Evolutionary conservation across 2,329 filamentous ascomycete genomes (phyloP).

Genomic region (Claviceps pazoutovae): DNA sequence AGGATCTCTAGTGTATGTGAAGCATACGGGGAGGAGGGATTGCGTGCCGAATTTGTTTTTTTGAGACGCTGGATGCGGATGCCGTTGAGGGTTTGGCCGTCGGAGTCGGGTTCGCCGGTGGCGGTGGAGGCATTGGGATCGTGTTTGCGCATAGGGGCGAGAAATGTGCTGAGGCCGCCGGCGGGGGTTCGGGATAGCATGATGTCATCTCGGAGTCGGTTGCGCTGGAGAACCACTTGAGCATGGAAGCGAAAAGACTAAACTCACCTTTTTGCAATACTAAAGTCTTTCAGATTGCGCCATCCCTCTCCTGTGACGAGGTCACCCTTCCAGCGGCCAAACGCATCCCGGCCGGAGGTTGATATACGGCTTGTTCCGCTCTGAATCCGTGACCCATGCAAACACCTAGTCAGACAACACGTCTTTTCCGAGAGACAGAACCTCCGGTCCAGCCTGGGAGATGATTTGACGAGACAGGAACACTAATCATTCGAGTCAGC

Average conservation of each 20-base stretch:
- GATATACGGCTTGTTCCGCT: conserved; percentile 49
- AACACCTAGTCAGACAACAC: conserved; percentile 42
- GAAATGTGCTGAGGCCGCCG: conserved; percentile 45
- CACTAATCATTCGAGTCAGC: conserved; percentile 20
- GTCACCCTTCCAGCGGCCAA: conserved; percentile 44
- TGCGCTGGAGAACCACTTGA: conserved; percentile 36
- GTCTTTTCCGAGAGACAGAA: conserved; percentile 33
- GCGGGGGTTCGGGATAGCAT: conserved; percentile 43
- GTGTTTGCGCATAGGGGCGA: conserved; percentile 44
- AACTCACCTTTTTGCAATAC: conserved; percentile 36
- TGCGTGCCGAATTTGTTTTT: conserved; percentile 58
- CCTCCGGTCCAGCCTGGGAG: conserved; percentile 26
- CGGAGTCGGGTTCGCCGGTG: conserved; percentile 11
- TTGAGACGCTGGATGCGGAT: conserved; percentile 56
- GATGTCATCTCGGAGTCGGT: conserved; percentile 35
- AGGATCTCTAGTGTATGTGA: conserved; percentile 15
- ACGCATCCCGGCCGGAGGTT: conserved; percentile 41
- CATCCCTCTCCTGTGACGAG: conserved; percentile 55
- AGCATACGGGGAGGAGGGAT: conserved; percentile 25
- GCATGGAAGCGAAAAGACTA: neutral
- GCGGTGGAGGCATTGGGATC: conserved; percentile 18
- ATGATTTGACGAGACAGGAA: conserved; percentile 31
- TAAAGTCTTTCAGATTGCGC: conserved; percentile 45
- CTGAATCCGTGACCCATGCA: conserved; percentile 46
- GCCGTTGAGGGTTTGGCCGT: conserved; percentile 44